A percentile compares a stretch with the other conserved stretches of the same genome.
Conservation (phyloP, 257 asterid species). For the Ehretia macrophylla region DNA sequence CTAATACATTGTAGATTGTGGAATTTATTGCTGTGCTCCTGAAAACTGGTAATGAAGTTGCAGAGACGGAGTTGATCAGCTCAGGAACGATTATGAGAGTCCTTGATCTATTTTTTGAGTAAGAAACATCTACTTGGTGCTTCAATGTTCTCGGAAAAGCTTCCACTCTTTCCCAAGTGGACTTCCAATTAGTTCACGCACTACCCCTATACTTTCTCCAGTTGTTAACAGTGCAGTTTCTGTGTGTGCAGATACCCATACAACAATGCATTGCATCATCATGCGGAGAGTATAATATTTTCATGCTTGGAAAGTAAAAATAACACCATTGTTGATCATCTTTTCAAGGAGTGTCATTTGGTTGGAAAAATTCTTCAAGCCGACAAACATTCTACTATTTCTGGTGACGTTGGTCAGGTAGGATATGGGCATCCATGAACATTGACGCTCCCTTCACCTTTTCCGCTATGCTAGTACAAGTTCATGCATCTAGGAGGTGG, state of each 20-base stretch:
- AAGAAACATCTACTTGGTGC: conserved; percentile 3
- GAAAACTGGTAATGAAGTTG: conserved; percentile 79
- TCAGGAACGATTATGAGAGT: conserved; percentile 79
- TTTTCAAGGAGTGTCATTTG: conserved; percentile 66
- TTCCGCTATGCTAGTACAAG: background rate
- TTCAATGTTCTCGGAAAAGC: background rate
- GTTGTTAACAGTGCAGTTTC: background rate
- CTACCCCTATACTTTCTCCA: background rate
- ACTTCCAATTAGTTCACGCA: background rate
- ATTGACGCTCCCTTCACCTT: background rate
- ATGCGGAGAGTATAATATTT: conserved; percentile 83
- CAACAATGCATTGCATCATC: conserved; percentile 95
- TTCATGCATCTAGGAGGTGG: background rate
- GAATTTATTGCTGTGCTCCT: conserved; percentile 80
- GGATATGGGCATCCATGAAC: background rate
- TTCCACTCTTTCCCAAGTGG: background rate
- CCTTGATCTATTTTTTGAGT: conserved; percentile 91
- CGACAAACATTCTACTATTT: conserved; percentile 54
- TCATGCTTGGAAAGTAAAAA: conserved; percentile 86
- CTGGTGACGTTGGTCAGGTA: conserved; percentile 60
- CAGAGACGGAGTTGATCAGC: conserved; percentile 71
- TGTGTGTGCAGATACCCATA: conserved; percentile 64
- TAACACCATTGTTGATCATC: conserved; percentile 54
- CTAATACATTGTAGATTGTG: conserved; percentile 49
- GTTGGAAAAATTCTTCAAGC: conserved; percentile 67